These are phyloP conservation scores for Pseudocercospora fijiensis DNA, from an alignment of 2,329 filamentous ascomycete genomes.

Conservation along the genomic window DNA sequence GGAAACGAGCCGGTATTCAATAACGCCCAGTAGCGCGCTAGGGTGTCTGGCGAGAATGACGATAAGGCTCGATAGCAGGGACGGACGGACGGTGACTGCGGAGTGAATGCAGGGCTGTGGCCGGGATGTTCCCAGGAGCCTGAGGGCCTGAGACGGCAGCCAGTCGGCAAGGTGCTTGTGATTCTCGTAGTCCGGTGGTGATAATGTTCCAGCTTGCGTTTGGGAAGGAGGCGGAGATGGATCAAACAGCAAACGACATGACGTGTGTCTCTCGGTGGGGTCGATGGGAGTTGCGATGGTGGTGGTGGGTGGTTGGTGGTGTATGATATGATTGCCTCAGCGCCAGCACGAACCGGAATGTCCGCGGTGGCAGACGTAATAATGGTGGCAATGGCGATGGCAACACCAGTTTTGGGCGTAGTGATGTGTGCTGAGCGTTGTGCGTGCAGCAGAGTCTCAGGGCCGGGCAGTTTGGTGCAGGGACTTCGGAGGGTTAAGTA, in stretches of 20 bases:
- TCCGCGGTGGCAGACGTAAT: background rate
- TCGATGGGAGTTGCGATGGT: background rate
- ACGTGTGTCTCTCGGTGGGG: background rate
- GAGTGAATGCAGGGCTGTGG: constrained; percentile 13
- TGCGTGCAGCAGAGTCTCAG: background rate
- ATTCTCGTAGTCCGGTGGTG: background rate
- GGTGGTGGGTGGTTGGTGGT: background rate
- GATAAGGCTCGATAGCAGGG: constrained; percentile 24
- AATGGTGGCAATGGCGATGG: constrained; percentile 2
- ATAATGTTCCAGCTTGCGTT: constrained; percentile 1
- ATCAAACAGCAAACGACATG: constrained; percentile 6
- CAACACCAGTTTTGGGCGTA: background rate
- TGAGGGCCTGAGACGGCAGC: constrained; percentile 8
- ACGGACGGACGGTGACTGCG: constrained; percentile 16
- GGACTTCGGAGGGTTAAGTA: constrained; percentile 5
- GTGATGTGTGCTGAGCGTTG: background rate
- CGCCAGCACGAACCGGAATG: background rate
- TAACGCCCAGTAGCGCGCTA: constrained; percentile 4
- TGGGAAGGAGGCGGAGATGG: background rate
- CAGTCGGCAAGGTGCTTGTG: background rate
- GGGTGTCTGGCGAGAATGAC: constrained; percentile 25
- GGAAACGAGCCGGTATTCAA: constrained; percentile 10
- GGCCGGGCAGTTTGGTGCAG: background rate
- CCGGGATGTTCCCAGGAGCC: constrained; percentile 14
- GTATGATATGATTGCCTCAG: background rate